Conservation (phyloP, 768 basidiomycete genomes). For the Cytidiella melzeri region DNA sequence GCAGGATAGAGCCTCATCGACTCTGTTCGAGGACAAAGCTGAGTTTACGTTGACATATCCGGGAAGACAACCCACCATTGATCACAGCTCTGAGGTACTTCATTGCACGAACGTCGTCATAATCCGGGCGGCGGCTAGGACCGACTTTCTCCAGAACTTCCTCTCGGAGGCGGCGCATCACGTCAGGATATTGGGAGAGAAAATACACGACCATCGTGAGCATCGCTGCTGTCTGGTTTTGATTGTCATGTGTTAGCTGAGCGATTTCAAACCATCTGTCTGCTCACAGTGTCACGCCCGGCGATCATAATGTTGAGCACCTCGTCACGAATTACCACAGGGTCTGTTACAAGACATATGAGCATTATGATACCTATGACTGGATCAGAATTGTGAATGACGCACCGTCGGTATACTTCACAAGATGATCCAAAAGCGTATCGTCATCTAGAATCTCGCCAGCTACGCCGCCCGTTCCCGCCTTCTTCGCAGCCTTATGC, state of each 20-base stretch:
- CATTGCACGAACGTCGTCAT: conserved; percentile 29
- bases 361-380: no score
- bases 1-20: conserved; percentile 34
- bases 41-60: not conserved
- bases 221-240: conserved; percentile 26
- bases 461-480: not conserved
- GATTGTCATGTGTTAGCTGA: no score
- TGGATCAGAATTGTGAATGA: not conserved
- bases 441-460: conserved; percentile 24
- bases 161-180: conserved; percentile 25
- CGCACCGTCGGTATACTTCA: conserved; percentile 33
- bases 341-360: conserved; percentile 25
- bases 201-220: conserved; percentile 30
- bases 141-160: conserved; percentile 30
- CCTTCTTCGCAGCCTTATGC: conserved; percentile 3
- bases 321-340: conserved; percentile 27
- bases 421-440: conserved; percentile 37
- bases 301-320: conserved; percentile 30
- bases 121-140: conserved; percentile 22
- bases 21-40: conserved; percentile 25
- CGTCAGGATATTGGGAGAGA: conserved; percentile 26
- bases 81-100: conserved; percentile 30
- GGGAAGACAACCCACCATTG: conserved; percentile 26
- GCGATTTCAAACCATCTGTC: not conserved
- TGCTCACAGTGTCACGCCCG: conserved; percentile 28